These are phyloP conservation scores for Suhomyces tanzawaensis DNA, from an alignment of 805 yeast species.

Conservation along the genomic window DNA sequence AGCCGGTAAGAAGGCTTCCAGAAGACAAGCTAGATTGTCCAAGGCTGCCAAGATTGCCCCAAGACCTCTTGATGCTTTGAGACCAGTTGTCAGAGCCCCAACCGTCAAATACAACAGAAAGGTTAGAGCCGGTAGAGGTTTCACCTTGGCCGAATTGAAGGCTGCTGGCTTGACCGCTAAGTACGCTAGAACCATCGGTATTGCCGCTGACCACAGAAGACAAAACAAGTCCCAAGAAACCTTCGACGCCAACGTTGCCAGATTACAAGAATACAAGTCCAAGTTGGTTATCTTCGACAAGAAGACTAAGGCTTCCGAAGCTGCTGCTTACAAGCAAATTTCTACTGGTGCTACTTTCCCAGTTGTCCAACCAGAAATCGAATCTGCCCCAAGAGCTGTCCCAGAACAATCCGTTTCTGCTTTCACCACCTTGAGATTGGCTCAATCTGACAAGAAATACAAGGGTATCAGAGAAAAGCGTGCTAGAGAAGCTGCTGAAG, in stretches of 20 bases:
- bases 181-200: slow-evolving; percentile 98
- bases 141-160: slow-evolving; percentile 96
- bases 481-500: slow-evolving; percentile 96
- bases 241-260: slow-evolving; percentile 89
- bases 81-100: slow-evolving; percentile 99
- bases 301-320: slow-evolving; percentile 72
- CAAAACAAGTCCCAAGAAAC: slow-evolving; percentile 96
- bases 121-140: slow-evolving; percentile 99
- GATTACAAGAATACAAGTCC: slow-evolving; percentile 94
- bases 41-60: slow-evolving; percentile 97
- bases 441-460: slow-evolving; percentile 92
- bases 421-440: slow-evolving; percentile 91
- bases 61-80: slow-evolving; percentile 92
- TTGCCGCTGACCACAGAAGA: slow-evolving; percentile 99
- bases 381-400: slow-evolving; percentile 85
- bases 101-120: slow-evolving; percentile 99
- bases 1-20: slow-evolving; percentile 98
- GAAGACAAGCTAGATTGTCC: slow-evolving; percentile 91
- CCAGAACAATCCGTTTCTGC: slow-evolving; percentile 69
- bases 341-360: slow-evolving; percentile 85
- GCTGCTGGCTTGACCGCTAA: slow-evolving; percentile 89
- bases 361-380: slow-evolving; percentile 73
- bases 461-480: slow-evolving; percentile 97
- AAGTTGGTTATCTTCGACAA: slow-evolving; percentile 95
- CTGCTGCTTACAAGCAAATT: slow-evolving; percentile 65